Evolutionary conservation across 805 yeast species (phyloP).

Genomic region (Spencermartinsiella europaea): DNA sequence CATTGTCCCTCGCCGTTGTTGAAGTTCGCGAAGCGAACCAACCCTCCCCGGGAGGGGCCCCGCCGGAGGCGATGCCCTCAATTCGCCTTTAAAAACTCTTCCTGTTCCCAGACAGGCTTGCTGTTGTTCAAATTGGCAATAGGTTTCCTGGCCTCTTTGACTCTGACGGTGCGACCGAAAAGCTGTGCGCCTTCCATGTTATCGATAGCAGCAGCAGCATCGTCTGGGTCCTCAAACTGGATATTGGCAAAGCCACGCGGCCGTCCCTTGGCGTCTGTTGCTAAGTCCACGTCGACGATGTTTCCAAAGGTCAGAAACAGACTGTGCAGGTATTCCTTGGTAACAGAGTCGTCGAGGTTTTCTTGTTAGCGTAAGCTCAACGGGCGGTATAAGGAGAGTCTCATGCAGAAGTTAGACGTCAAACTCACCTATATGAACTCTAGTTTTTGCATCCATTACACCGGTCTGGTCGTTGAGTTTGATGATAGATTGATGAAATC

Average conservation of each 20-base stretch:
- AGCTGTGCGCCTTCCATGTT: slow-evolving; percentile 28
- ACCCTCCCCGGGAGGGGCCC: not conserved
- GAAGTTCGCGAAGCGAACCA: not conserved
- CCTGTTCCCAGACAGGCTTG: slow-evolving; percentile 19
- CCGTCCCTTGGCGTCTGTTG: slow-evolving; percentile 11
- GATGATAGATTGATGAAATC: too few relatives aligned
- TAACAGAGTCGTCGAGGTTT: slow-evolving; percentile 16
- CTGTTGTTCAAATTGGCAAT: slow-evolving; percentile 11
- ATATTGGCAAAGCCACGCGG: slow-evolving; percentile 25
- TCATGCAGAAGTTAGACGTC: not conserved
- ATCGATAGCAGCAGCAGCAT: slow-evolving; percentile 32
- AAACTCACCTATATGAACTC: slow-evolving; percentile 4
- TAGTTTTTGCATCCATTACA: not conserved
- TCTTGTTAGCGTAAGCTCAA: slow-evolving; percentile 5
- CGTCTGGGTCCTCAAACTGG: slow-evolving; percentile 27
- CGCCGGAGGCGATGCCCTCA: not conserved
- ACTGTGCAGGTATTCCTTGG: slow-evolving; percentile 20
- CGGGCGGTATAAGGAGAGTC: not conserved
- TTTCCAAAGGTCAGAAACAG: slow-evolving; percentile 31
- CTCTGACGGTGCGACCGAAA: slow-evolving; percentile 22
- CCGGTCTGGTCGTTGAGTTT: too few relatives aligned
- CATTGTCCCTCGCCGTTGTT: too few relatives aligned
- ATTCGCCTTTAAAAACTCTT: not conserved
- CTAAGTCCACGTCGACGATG: slow-evolving; percentile 23
- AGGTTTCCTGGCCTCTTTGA: slow-evolving; percentile 19